These are phyloP conservation scores for Exophiala calicioides DNA, from an alignment of 2,329 filamentous ascomycete species.

Conservation along the genomic window DNA sequence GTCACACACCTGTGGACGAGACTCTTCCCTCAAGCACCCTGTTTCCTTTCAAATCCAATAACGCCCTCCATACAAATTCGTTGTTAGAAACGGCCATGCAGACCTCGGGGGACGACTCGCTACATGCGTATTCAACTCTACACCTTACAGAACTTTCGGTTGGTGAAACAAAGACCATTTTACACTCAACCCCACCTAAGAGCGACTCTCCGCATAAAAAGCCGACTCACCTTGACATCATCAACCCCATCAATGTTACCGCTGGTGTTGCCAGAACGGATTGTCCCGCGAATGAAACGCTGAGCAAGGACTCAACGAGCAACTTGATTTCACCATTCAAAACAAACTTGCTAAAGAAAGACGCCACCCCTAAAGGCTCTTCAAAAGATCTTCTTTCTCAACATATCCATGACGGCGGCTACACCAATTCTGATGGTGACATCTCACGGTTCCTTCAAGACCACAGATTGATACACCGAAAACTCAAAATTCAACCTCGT, in stretches of 20 bases:
- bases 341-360: neutral
- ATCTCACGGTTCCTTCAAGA: conserved; percentile 19
- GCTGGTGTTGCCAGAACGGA: too few relatives aligned
- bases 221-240: too few relatives aligned
- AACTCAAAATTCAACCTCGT: neutral
- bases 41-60: conserved; percentile 4
- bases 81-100: conserved; percentile 2
- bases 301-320: neutral
- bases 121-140: too few relatives aligned
- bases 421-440: conserved; percentile 8
- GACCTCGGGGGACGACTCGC: neutral
- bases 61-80: neutral
- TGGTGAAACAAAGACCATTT: too few relatives aligned
- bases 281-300: neutral
- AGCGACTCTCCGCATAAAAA: too few relatives aligned
- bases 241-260: too few relatives aligned
- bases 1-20: neutral
- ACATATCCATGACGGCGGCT: conserved; percentile 2
- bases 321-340: neutral
- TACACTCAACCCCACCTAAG: too few relatives aligned
- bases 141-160: too few relatives aligned
- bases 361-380: neutral
- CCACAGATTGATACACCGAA: conserved; percentile 3
- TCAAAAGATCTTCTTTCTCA: neutral
- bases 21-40: conserved; percentile 19